Evolutionary conservation across 2,329 filamentous ascomycete species (phyloP), one percentile per base, ranked within the genome.

Genomic region (Fusarium udum): DNA sequence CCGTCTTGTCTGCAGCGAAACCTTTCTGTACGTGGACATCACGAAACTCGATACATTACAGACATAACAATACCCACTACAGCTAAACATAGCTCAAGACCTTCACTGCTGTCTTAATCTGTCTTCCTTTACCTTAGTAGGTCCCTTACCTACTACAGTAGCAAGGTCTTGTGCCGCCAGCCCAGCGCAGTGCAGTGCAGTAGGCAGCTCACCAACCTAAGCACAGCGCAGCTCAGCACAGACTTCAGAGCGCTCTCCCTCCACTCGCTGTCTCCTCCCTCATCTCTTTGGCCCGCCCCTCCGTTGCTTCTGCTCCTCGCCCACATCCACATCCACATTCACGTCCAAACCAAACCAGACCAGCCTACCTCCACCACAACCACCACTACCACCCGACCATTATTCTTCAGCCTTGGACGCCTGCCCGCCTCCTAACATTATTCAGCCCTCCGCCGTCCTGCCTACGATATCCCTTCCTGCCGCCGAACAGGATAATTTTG

Each of bases 391-490:
- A 67, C 46, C 61, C 48, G 48, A 52, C 48, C 49, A 66, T 66
- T 67, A 66, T 71, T 64, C 68, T 67, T 61, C 71, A 74, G 72
- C 72, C 72, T 74, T 62, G 71, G 71, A 72, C 71, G 48, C 67
- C 67, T 40, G 67, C 51, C 71, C 55, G 74, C 71, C 63, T 61
- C 60, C 65, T 55, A 46, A 69, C 45, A 69, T 67, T 61, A 75
- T 72, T 63, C 61, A 65, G 52, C 61, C 51, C 62, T 39, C 58
- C 69, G 49, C 57, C 59, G 65, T 67, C 55, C 55, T 49, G 57
- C 40, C 61, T 45, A 63, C 71, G 69, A 73, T 43, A 51, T 63
- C 52, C 34, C 60, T 53, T 56, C 59, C 68, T 51, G 42, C 56
- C 56, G 56, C 59, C 56, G 57, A 48, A 63, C 61, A 56, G 52